Conservation (phyloP, 306 rosid species). For the Alnus glutinosa region DNA sequence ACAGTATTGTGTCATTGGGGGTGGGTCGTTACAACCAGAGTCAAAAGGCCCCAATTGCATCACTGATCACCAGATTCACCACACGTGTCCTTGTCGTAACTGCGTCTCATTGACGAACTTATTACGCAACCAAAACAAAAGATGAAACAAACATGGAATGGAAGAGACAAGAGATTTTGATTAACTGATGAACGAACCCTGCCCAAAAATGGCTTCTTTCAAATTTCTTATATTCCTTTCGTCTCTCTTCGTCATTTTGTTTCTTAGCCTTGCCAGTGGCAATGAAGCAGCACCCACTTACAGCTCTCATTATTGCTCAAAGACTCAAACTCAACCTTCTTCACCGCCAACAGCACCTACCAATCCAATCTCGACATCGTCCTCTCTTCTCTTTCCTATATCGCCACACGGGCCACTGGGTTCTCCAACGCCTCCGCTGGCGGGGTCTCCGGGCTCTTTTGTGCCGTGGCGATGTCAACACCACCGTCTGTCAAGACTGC, state of each 20-base stretch:
- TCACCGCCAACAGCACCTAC: slow-evolving; percentile 39
- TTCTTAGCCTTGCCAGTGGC: too few relatives aligned
- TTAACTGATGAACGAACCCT: too few relatives aligned
- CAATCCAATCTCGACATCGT: slow-evolving; percentile 36
- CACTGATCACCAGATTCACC: too few relatives aligned
- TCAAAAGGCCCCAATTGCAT: too few relatives aligned
- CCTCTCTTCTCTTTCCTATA: slow-evolving; percentile 45
- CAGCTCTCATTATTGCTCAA: slow-evolving; percentile 1
- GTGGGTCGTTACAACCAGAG: too few relatives aligned
- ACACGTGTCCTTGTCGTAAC: too few relatives aligned
- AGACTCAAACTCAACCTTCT: slow-evolving; percentile 10
- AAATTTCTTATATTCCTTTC: background rate
- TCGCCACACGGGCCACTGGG: slow-evolving; percentile 11
- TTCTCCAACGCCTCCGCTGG: slow-evolving; percentile 31
- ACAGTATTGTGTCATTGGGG: too few relatives aligned
- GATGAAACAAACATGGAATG: too few relatives aligned
- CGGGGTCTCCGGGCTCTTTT: slow-evolving; percentile 4
- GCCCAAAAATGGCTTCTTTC: background rate
- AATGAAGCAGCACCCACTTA: too few relatives aligned
- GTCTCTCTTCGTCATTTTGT: background rate
- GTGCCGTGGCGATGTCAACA: slow-evolving; percentile 9
- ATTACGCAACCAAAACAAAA: too few relatives aligned
- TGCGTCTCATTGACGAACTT: too few relatives aligned
- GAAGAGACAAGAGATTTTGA: background rate
- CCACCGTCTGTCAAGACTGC: slow-evolving; percentile 33